phyloP scores from a whole-genome alignment of 495 filamentous ascomycete genomes.

The Cenococcum geophilum region DNA sequence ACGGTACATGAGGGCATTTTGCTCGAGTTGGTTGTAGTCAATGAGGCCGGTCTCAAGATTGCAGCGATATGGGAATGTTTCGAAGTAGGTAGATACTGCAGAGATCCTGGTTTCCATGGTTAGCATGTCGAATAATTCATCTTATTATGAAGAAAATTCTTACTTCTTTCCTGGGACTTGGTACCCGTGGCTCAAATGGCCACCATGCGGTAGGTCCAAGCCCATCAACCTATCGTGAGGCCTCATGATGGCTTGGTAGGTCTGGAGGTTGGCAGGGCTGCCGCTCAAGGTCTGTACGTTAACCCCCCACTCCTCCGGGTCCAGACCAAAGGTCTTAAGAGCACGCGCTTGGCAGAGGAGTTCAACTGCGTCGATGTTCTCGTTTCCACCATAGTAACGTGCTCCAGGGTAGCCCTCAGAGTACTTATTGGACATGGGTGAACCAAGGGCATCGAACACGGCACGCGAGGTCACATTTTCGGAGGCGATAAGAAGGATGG shows the following conservation, averaged over 20 bases:
- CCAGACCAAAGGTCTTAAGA: conserved; percentile 82
- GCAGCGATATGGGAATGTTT: conserved; percentile 44
- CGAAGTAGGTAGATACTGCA: conserved; percentile 43
- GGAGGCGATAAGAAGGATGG: conserved; percentile 94
- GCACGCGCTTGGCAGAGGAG: conserved; percentile 93
- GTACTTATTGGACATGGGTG: conserved; percentile 98
- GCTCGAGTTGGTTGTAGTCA: conserved; percentile 85
- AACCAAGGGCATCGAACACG: conserved; percentile 83
- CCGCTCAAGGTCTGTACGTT: conserved; percentile 95
- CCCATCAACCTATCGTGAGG: conserved; percentile 97
- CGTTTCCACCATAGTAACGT: conserved; percentile 98
- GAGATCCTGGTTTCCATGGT: conserved; percentile 33
- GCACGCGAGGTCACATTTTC: conserved; percentile 86
- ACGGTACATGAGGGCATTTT: conserved; percentile 77
- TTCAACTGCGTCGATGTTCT: conserved; percentile 97
- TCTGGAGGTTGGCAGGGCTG: conserved; percentile 93
- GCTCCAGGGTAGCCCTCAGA: conserved; percentile 97
- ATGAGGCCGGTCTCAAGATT: conserved; percentile 72
- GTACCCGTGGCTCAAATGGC: conserved; percentile 97
- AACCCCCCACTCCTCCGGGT: conserved; percentile 90
- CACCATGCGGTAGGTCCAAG: conserved; percentile 93
- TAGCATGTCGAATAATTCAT: conserved; percentile 4
- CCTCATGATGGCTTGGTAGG: conserved; percentile 98
- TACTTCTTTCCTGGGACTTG: conserved; percentile 89
- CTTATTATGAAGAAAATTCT: conserved; percentile 31